Conservation (phyloP, 768 basidiomycete genomes). For the Tephrocybe sp. region DNA sequence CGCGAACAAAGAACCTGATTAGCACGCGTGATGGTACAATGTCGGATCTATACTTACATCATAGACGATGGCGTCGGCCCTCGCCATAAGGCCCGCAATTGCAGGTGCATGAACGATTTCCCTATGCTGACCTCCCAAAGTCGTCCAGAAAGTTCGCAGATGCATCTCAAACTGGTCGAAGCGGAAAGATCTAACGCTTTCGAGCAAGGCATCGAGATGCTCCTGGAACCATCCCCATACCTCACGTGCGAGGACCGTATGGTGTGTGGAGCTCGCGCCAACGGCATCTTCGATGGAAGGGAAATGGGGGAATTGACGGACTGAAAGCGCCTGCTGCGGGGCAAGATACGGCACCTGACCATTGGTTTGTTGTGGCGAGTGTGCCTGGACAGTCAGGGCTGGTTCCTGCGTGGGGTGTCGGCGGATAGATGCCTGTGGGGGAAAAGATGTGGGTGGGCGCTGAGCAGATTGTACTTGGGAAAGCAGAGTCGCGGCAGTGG, state of each 20-base stretch:
- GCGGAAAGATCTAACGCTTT: conserved; percentile 73
- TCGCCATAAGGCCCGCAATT: conserved; percentile 85
- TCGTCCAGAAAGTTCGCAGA: conserved; percentile 84
- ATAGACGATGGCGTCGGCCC: conserved; percentile 87
- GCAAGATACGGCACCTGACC: conserved; percentile 48
- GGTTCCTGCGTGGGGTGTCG: conserved; percentile 66
- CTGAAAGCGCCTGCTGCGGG: conserved; percentile 56
- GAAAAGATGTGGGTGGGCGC: conserved; percentile 59
- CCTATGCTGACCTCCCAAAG: conserved; percentile 69
- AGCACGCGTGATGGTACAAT: conserved; percentile 8
- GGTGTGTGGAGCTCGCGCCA: conserved; percentile 69
- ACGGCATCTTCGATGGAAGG: conserved; percentile 87
- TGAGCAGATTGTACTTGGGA: conserved; percentile 75
- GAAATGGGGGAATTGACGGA: conserved; percentile 78
- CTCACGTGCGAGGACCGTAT: conserved; percentile 79
- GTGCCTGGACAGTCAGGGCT: conserved; percentile 52
- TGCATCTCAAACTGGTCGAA: conserved; percentile 92
- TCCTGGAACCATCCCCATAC: conserved; percentile 94
- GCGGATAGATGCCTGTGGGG: conserved; percentile 74
- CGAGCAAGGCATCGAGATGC: conserved; percentile 81
- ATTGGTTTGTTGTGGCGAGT: conserved; percentile 49
- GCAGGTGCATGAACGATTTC: conserved; percentile 89
- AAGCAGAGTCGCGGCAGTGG: conserved; percentile 74
- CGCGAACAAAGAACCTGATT: conserved; percentile 4
- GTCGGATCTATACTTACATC: conserved; percentile 59